Evolutionary conservation across 2,329 filamentous ascomycete genomes (phyloP), one percentile per base, ranked within the genome.

Genomic region (Tolypocladium capitatum): DNA sequence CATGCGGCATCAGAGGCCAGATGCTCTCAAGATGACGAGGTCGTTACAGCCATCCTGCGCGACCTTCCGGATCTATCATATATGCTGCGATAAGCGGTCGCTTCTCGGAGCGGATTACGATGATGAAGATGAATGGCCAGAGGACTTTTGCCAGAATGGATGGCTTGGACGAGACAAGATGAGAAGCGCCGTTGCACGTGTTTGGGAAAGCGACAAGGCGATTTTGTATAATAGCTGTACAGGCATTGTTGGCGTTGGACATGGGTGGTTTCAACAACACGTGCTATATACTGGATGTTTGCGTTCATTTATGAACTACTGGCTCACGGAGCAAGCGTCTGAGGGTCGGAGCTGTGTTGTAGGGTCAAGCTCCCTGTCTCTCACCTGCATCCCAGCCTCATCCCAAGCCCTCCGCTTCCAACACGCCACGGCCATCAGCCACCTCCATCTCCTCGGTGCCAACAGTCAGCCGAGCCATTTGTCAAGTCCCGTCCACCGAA

Each of bases 61-160:
- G 60, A 58, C 45, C 56, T 72, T 20, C 70, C 70, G 3, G 67
- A 72, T 55, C 55, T 72, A 35, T 68, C 70, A 20, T 72, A 72
- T 48, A 72, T 72, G 70, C 53, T 72, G 51, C 61, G 61, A 53
- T 72, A 50, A 42, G 9, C 21, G 27, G 21, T 16, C 24, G 5
- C 27, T 30, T 6, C 14, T 42, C 27, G 4, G 16, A 13, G 38
- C 16, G 5, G 18, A 18, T 18, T 4, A 27, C 2, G 11, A 28
- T 7, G 4, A 4, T 2, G 16, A 30, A 7, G 14, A 11, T 16
- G 21, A 11, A 14, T 6, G 18, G 18, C 1, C 5, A 38, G 10
- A 7, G 35, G 5, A 6, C 8, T 28, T n/a, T 28, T 2, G 9
- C 9, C 4, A 1, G 14, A 21, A 28, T 28, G 21, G 14, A 21